phyloP scores from a whole-genome alignment of 805 yeast species.

The Cyberlindnera bimundalis region DNA sequence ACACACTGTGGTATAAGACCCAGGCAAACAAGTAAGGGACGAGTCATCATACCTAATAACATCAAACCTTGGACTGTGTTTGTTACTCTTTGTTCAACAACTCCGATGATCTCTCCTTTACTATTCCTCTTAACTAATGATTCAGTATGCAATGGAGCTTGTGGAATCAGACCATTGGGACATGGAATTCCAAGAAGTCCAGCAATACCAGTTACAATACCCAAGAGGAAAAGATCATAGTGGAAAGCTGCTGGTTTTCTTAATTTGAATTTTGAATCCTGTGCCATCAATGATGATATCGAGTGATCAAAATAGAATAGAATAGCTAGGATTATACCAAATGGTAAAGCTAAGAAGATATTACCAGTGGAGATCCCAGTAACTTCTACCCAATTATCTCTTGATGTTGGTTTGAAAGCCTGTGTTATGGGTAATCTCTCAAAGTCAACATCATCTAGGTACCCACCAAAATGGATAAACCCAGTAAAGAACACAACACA shows the following conservation, averaged over 20 bases:
- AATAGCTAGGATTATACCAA: slow-evolving; percentile 79
- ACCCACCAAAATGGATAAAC: slow-evolving; percentile 87
- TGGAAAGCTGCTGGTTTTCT: slow-evolving; percentile 88
- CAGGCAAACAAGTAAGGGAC: slow-evolving; percentile 78
- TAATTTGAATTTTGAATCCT: slow-evolving; percentile 74
- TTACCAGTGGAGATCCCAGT: slow-evolving; percentile 52
- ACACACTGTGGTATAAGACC: slow-evolving; percentile 91
- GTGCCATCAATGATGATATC: slow-evolving; percentile 91
- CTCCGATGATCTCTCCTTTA: slow-evolving; percentile 30
- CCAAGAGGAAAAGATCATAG: slow-evolving; percentile 84
- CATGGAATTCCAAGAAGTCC: slow-evolving; percentile 92
- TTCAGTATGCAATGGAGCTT: slow-evolving; percentile 90
- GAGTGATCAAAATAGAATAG: slow-evolving; percentile 94
- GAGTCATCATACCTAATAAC: slow-evolving; percentile 82
- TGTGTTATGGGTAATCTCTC: slow-evolving; percentile 64
- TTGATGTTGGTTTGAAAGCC: slow-evolving; percentile 71
- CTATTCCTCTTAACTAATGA: slow-evolving; percentile 55
- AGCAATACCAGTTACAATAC: slow-evolving; percentile 80
- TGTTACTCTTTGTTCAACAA: slow-evolving; percentile 87
- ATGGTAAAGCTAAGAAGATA: slow-evolving; percentile 88
- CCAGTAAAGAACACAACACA: slow-evolving; percentile 89
- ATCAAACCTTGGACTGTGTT: slow-evolving; percentile 82
- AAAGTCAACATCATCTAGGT: slow-evolving; percentile 52
- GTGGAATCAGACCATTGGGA: slow-evolving; percentile 95
- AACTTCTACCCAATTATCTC: slow-evolving; percentile 39